phyloP scores from a whole-genome alignment of 768 basidiomycete genomes.

The Amanita rimosa region DNA sequence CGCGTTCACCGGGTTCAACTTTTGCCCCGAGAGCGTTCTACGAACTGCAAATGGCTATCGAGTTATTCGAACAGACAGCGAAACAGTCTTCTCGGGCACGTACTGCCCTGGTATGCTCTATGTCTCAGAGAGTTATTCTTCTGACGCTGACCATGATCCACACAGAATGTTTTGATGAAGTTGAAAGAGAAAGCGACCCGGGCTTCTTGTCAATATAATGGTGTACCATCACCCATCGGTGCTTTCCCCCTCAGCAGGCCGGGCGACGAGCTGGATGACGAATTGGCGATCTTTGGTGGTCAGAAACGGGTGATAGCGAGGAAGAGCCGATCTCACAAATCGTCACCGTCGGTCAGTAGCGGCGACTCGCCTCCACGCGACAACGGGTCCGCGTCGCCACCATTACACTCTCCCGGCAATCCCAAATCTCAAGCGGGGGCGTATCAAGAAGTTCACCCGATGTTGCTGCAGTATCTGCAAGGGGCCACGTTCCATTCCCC shows the following conservation, averaged over 20 bases:
- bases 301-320: constrained; percentile 32
- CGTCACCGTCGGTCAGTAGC: neutral
- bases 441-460: constrained; percentile 4
- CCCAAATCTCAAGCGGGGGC: neutral
- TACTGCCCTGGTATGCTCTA: constrained; percentile 28
- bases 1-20: constrained; percentile 37
- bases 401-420: constrained; percentile 9
- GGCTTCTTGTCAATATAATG: constrained; percentile 20
- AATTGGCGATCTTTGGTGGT: constrained; percentile 44
- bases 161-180: constrained; percentile 31
- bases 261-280: constrained; percentile 25
- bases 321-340: constrained; percentile 12
- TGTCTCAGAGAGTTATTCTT: neutral
- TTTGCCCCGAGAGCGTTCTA: constrained; percentile 37
- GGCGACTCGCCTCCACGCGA: constrained; percentile 8
- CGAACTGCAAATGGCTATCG: constrained; percentile 34
- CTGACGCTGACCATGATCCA: neutral
- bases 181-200: constrained; percentile 33
- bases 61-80: constrained; percentile 35
- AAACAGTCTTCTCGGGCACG: constrained; percentile 32
- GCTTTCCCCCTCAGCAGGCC: constrained; percentile 7
- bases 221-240: constrained; percentile 8
- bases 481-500: constrained; percentile 4
- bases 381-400: constrained; percentile 6
- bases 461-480: constrained; percentile 5